These are phyloP conservation scores for Geranium rotundifolium DNA, from an alignment of 345 rosid species.

Conservation along the genomic window DNA sequence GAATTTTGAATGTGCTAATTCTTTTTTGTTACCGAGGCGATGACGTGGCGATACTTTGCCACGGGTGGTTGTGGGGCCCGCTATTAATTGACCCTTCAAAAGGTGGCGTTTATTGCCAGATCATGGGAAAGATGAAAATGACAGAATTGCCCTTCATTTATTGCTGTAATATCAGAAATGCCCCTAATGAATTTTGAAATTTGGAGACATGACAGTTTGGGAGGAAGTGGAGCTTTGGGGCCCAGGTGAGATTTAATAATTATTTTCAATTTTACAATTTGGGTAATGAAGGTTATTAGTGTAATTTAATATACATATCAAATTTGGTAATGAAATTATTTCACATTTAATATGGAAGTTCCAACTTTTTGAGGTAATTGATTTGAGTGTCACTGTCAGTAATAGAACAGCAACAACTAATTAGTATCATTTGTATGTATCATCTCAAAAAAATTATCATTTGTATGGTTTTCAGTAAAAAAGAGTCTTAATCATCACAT, in stretches of 20 bases:
- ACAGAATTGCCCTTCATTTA: neutral
- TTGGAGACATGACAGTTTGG: neutral
- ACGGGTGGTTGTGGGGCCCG: conserved; percentile 13
- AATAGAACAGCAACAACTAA: too few species aligned
- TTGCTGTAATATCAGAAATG: neutral
- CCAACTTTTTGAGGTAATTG: too few species aligned
- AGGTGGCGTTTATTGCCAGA: neutral
- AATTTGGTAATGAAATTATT: too few species aligned
- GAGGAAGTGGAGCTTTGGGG: neutral
- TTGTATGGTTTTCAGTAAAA: neutral
- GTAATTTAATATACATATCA: too few species aligned
- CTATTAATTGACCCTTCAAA: too few species aligned
- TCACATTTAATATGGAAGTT: too few species aligned
- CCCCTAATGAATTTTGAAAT: neutral
- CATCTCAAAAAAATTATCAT: too few species aligned
- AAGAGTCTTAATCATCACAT: neutral
- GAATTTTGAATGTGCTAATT: conserved; percentile 25
- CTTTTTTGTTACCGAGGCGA: conserved; percentile 9
- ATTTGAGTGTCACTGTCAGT: too few species aligned
- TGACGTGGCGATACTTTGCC: conserved; percentile 23
- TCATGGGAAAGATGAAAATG: neutral
- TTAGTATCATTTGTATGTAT: too few species aligned
- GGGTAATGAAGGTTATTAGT: too few species aligned
- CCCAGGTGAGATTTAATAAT: too few species aligned
- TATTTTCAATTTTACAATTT: too few species aligned